Percentiles rank a stretch among this genome's conserved stretches.
These are phyloP conservation scores for Metrosideros polymorpha DNA, from an alignment of 441 rosid species.

Conservation along the genomic window DNA sequence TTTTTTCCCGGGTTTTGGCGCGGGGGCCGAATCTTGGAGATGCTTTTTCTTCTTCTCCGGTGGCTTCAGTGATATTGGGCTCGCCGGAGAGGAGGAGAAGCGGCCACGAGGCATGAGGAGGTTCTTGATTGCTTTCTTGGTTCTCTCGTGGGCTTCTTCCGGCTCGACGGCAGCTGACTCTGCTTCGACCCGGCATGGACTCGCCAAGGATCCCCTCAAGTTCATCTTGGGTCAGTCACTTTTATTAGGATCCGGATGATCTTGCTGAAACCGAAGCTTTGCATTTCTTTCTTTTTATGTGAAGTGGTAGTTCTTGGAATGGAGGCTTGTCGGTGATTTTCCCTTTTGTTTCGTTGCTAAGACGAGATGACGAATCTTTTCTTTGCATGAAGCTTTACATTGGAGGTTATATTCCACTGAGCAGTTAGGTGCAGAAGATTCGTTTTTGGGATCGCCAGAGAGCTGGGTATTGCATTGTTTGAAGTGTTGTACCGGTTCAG, in stretches of 20 bases:
- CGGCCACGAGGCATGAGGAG: background rate
- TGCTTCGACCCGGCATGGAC: conserved; percentile 22
- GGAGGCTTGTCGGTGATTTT: background rate
- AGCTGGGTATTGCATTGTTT: background rate
- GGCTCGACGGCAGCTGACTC: conserved; percentile 4
- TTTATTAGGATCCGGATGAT: background rate
- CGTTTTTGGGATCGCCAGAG: background rate
- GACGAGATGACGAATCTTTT: background rate
- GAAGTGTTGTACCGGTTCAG: background rate
- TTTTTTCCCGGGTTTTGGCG: background rate
- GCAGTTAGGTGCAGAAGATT: background rate
- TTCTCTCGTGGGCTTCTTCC: conserved; percentile 12
- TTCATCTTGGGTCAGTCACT: conserved; percentile 42
- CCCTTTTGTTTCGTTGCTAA: background rate
- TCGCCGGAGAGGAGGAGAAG: background rate
- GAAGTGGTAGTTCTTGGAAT: background rate
- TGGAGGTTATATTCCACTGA: background rate
- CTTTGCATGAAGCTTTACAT: background rate
- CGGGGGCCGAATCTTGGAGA: conserved; percentile 1
- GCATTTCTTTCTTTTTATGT: background rate
- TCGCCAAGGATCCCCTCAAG: conserved; percentile 32
- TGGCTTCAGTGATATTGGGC: background rate
- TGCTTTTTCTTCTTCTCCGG: conserved; percentile 5
- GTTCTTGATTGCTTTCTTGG: conserved; percentile 14
- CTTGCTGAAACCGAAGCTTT: background rate